Conservation (phyloP, 2,329 filamentous ascomycete species). For the Knoxdaviesia proteae region DNA sequence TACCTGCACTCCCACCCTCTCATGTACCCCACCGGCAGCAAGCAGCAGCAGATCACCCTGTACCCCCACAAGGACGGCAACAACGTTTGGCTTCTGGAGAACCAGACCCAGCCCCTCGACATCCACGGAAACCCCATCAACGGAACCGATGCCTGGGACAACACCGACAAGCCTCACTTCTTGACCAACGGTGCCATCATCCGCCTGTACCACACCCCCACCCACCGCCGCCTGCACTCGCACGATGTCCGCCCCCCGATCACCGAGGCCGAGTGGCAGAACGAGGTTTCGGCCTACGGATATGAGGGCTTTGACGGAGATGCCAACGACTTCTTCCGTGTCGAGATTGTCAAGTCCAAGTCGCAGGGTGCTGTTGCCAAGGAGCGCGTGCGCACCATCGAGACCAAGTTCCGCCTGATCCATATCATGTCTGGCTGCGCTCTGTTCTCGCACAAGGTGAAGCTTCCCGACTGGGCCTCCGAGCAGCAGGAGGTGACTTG, state of each 20-base stretch:
- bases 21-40: slow-evolving; percentile 95
- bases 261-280: slow-evolving; percentile 81
- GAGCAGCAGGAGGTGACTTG: slow-evolving; percentile 99
- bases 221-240: slow-evolving; percentile 79
- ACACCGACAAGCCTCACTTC: slow-evolving; percentile 38
- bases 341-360: slow-evolving; percentile 84
- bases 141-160: slow-evolving; percentile 71
- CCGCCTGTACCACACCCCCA: slow-evolving; percentile 65
- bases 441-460: slow-evolving; percentile 96
- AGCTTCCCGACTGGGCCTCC: slow-evolving; percentile 92
- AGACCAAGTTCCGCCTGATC: slow-evolving; percentile 88
- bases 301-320: slow-evolving; percentile 95
- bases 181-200: slow-evolving; percentile 66
- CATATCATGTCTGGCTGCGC: slow-evolving; percentile 95
- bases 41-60: slow-evolving; percentile 95
- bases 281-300: slow-evolving; percentile 89
- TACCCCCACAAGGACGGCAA: slow-evolving; percentile 99
- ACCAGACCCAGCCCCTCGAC: slow-evolving; percentile 78
- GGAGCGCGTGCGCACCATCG: slow-evolving; percentile 72
- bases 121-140: slow-evolving; percentile 56
- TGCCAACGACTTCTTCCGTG: slow-evolving; percentile 84
- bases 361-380: slow-evolving; percentile 64
- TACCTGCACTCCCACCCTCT: slow-evolving; percentile 92
- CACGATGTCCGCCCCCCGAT: slow-evolving; percentile 81
- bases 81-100: slow-evolving; percentile 86